Evolutionary conservation across 148 eudicot genomes (phyloP).

Genomic region (Salicornia ramosissima): DNA sequence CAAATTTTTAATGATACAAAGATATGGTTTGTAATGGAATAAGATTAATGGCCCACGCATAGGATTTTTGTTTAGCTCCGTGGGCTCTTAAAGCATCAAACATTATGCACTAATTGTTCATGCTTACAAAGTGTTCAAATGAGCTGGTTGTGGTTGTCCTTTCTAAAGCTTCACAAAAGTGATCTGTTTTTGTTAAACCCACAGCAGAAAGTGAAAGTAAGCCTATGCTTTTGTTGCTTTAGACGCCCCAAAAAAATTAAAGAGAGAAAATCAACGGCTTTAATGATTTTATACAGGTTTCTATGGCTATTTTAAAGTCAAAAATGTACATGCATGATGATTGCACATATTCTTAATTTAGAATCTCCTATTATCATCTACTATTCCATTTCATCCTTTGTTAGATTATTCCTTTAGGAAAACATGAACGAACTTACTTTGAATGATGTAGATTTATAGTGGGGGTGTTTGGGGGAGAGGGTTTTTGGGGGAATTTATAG

Average conservation of each 20-base stretch:
- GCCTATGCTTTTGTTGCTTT: slow-evolving; percentile 25
- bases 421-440: neutral
- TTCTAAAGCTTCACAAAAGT: slow-evolving; percentile 26
- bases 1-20: slow-evolving; percentile 25
- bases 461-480: too few relatives aligned
- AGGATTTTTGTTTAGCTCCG: slow-evolving; percentile 29
- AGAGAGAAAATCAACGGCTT: slow-evolving; percentile 21
- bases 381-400: slow-evolving; percentile 12
- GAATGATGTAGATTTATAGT: neutral
- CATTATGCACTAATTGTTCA: slow-evolving; percentile 24
- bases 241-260: slow-evolving; percentile 24
- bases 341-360: slow-evolving; percentile 26
- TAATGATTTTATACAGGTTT: slow-evolving; percentile 16
- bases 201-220: slow-evolving; percentile 29
- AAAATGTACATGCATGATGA: slow-evolving; percentile 34
- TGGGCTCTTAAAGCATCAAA: slow-evolving; percentile 35
- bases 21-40: slow-evolving; percentile 31
- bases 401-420: slow-evolving; percentile 7
- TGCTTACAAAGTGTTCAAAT: slow-evolving; percentile 38
- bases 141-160: slow-evolving; percentile 39
- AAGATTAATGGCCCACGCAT: slow-evolving; percentile 31
- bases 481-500: too few relatives aligned
- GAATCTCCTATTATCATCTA: slow-evolving; percentile 16
- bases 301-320: slow-evolving; percentile 25
- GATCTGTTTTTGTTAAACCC: slow-evolving; percentile 17